A percentile compares a stretch with the other conserved stretches of the same genome.
Evolutionary conservation across 805 yeast species (phyloP).

Genomic region (Saturnispora saitoi): DNA sequence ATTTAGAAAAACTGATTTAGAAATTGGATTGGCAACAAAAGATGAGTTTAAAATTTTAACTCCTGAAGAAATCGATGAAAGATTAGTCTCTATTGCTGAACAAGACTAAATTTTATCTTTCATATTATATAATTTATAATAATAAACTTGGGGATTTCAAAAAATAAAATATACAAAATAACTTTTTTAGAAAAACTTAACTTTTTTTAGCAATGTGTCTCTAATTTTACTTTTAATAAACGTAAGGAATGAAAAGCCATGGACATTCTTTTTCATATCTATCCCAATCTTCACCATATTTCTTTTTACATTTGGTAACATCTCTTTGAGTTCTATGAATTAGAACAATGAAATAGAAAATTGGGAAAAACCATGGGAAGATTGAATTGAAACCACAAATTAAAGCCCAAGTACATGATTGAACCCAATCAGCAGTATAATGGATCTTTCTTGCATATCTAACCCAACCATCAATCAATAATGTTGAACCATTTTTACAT

Average conservation of each 20-base stretch:
- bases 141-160: not conserved
- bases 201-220: not conserved
- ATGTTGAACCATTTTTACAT: conserved; percentile 75
- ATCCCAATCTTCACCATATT: conserved; percentile 94
- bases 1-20: conserved; percentile 87
- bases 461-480: conserved; percentile 93
- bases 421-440: conserved; percentile 90
- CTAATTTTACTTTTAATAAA: conserved; percentile 34
- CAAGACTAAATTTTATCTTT: conserved; percentile 52
- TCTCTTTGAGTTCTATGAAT: conserved; percentile 88
- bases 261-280: conserved; percentile 82
- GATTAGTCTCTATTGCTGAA: conserved; percentile 91
- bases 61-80: conserved; percentile 87
- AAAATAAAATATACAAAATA: not conserved
- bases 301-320: conserved; percentile 68
- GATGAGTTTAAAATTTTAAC: conserved; percentile 64
- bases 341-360: conserved; percentile 79
- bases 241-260: conserved; percentile 82
- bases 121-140: not conserved
- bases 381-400: conserved; percentile 82
- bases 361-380: conserved; percentile 94
- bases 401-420: conserved; percentile 86
- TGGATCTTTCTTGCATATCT: conserved; percentile 87
- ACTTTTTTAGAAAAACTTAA: too few relatives aligned
- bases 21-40: conserved; percentile 78